phyloP scores from a whole-genome alignment of 805 yeast species.

The Dipodascopsis tothii region DNA sequence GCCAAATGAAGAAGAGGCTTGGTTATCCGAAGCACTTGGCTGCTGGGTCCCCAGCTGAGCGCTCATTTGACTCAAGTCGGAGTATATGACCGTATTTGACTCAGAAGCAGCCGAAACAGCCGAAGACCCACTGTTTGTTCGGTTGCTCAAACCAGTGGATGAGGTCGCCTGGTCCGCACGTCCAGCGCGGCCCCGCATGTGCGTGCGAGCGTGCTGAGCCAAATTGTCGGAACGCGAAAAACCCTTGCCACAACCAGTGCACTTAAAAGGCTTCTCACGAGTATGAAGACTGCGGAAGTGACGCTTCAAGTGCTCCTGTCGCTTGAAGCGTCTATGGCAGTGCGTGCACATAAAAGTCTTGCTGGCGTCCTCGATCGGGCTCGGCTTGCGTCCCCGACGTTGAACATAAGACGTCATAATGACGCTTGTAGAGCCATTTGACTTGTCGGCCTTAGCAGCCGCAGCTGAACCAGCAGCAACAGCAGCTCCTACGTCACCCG shows the following conservation, averaged over 20 bases:
- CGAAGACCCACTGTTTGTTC: no score
- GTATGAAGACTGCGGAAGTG: slow-evolving; percentile 67
- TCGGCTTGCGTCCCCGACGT: slow-evolving; percentile 21
- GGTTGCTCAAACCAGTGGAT: no score
- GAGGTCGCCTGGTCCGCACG: no score
- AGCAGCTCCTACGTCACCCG: no score
- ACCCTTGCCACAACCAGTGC: slow-evolving; percentile 30
- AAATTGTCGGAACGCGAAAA: slow-evolving; percentile 33
- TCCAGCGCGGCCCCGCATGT: slow-evolving; percentile 13
- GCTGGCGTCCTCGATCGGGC: slow-evolving; percentile 17
- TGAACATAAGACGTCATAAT: slow-evolving; percentile 9
- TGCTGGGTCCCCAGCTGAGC: no score
- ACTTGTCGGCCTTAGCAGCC: no score
- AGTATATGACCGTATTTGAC: no score
- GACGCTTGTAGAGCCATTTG: background rate
- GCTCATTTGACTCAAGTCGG: no score
- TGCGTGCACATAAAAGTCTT: slow-evolving; percentile 33
- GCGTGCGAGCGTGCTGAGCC: slow-evolving; percentile 31
- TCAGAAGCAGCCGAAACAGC: no score
- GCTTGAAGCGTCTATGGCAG: slow-evolving; percentile 35
- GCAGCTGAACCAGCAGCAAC: no score
- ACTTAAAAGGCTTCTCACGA: slow-evolving; percentile 42
- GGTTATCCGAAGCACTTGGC: no score
- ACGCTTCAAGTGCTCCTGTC: slow-evolving; percentile 38
- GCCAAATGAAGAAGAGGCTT: no score